Conservation (phyloP, 306 rosid species). For the Cercis canadensis region DNA sequence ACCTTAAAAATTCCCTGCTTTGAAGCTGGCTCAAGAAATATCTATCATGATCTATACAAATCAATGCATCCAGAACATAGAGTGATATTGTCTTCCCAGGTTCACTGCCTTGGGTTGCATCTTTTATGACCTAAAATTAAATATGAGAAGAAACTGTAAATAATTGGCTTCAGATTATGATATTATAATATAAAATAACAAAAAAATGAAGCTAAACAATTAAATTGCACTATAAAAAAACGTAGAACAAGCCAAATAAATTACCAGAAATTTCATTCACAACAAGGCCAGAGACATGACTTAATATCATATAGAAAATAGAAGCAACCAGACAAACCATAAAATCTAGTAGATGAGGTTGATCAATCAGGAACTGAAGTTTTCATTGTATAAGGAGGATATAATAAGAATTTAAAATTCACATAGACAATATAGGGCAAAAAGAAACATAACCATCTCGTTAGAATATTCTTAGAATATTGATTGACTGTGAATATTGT, state of each 20-base stretch:
- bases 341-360: neutral
- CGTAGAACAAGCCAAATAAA: no score
- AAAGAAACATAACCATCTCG: no score
- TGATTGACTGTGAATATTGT: no score
- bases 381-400: constrained; percentile 2
- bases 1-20: constrained; percentile 88
- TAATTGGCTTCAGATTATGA: constrained; percentile 19
- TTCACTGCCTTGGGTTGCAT: constrained; percentile 92
- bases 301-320: constrained; percentile 22
- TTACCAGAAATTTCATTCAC: no score
- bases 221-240: no score
- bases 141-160: constrained; percentile 30
- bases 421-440: neutral
- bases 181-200: constrained; percentile 10
- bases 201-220: constrained; percentile 10
- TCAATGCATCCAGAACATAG: constrained; percentile 85
- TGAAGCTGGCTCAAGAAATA: constrained; percentile 89
- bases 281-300: no score
- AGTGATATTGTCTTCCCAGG: constrained; percentile 89
- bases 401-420: neutral
- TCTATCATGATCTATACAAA: constrained; percentile 85
- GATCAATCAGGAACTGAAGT: constrained; percentile 5
- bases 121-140: constrained; percentile 78
- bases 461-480: no score
- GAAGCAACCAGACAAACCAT: neutral